Conservation (phyloP, 352 stramenopile species). For the Globisporangium lucens region DNA sequence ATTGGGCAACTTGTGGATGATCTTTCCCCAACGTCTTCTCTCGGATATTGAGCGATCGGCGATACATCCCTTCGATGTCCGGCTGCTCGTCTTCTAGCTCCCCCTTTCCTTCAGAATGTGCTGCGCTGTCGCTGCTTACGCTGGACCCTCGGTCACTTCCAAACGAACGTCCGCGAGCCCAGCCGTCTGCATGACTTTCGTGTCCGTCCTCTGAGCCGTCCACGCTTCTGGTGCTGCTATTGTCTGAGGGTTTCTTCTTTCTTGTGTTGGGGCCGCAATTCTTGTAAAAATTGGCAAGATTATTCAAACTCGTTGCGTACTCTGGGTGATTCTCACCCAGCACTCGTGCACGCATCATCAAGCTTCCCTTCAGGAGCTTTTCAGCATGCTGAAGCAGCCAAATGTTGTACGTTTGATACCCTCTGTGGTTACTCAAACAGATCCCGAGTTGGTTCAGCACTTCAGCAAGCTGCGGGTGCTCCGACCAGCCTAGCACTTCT, state of each 20-base stretch:
- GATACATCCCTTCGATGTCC: slow-evolving; percentile 76
- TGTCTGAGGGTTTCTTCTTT: slow-evolving; percentile 16
- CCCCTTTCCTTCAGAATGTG: slow-evolving; percentile 3
- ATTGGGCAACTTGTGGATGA: slow-evolving; percentile 77
- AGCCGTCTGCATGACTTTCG: not conserved
- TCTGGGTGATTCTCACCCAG: slow-evolving; percentile 71
- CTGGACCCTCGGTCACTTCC: slow-evolving; percentile 15
- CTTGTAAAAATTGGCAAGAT: slow-evolving; percentile 85
- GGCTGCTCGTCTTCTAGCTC: slow-evolving; percentile 17
- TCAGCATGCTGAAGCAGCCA: slow-evolving; percentile 78
- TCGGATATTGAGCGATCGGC: slow-evolving; percentile 70
- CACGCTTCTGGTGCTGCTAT: slow-evolving; percentile 10
- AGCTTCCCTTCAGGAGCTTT: slow-evolving; percentile 58
- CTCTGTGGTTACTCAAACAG: slow-evolving; percentile 68
- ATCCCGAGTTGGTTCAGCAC: slow-evolving; percentile 81
- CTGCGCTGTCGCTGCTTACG: slow-evolving; percentile 13
- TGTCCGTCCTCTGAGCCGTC: slow-evolving; percentile 20
- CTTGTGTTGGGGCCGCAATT: slow-evolving; percentile 30
- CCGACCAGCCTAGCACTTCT: slow-evolving; percentile 69
- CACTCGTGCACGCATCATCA: slow-evolving; percentile 70
- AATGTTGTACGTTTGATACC: slow-evolving; percentile 67
- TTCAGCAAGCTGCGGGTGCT: slow-evolving; percentile 77
- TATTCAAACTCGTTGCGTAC: slow-evolving; percentile 82
- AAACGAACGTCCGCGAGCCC: slow-evolving; percentile 5
- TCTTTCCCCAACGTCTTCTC: slow-evolving; percentile 59